Base-by-base conservation (phyloP, 176 grass and related monocot species). In the Saccharum officinarum region DNA sequence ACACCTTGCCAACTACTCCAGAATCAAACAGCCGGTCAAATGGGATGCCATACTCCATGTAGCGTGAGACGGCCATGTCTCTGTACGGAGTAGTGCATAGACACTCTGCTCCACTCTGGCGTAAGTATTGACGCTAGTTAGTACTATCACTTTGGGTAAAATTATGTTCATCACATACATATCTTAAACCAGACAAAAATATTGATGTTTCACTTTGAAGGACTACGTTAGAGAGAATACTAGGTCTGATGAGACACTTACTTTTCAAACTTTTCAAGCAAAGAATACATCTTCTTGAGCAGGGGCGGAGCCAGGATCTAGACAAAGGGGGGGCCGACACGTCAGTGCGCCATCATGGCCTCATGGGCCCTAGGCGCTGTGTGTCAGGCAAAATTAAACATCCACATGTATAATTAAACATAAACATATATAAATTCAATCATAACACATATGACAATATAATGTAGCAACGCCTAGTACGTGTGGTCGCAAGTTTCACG, bases 221-320 rank as follows among this genome's bases (percentile, higher is more conserved):
- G 49, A 68, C 59, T 38, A 62, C 10, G 22, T 44, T 75, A 72
- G 18, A 14, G 17, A 75, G 17, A 74, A 79, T 47, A 62, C 55
- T 87, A 47, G 14, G 57, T 90, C n/a, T 62, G 47, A 80, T 25
- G 39, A 44, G 61, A 37, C 55, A 64, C 70, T 94, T 94, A 98
- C 96, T 94, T 98, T 71, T 92, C 96, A 26, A 98, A 98, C 96
- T 94, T 98, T 71, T 92, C 96, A 26, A 98, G 96, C 86, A 95
- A 86, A 11, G 90, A 92, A 55, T 98, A 98, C 96, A 95, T 98
- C 87, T 94, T 98, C 77, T 98, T 98, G 20, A 98, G 28, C n/a
- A n/a, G n/a, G n/a, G n/a, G n/a, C n/a, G n/a, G 86, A 52, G 93
- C 96, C n/a, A n/a, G n/a, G n/a, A n/a, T n/a, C n/a, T n/a, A n/a